These are phyloP conservation scores for Pleurotus tuoliensis DNA, from an alignment of 768 basidiomycete genomes.

Conservation along the genomic window DNA sequence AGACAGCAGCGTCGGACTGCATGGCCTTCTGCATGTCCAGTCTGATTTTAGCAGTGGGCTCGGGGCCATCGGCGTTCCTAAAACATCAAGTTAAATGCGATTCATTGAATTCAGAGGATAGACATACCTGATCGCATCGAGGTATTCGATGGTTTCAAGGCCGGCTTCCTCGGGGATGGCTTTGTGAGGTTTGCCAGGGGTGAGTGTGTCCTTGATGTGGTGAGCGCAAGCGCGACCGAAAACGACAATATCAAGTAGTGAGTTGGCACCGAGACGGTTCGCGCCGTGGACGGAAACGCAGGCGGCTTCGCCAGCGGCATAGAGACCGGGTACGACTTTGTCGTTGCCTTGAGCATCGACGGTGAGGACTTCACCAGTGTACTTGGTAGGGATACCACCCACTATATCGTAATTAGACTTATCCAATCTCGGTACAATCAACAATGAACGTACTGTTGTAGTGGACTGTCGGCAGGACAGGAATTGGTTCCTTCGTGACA, in stretches of 20 bases:
- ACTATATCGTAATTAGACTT: conserved; percentile 41
- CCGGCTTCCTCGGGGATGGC: conserved; percentile 84
- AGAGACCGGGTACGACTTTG: conserved; percentile 91
- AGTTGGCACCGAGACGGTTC: conserved; percentile 99
- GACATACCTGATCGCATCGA: conserved; percentile 76
- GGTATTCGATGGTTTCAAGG: conserved; percentile 74
- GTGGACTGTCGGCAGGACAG: conserved; percentile 96
- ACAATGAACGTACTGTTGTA: conserved; percentile 79
- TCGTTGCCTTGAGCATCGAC: conserved; percentile 87
- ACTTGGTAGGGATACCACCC: conserved; percentile 99
- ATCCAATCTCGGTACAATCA: conserved; percentile 6
- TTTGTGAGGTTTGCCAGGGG: conserved; percentile 90
- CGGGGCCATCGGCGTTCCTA: conserved; percentile 75
- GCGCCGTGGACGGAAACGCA: conserved; percentile 99
- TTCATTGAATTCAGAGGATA: not conserved
- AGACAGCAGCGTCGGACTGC: conserved; percentile 97
- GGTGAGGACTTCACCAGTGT: conserved; percentile 96
- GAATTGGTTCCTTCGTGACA: conserved; percentile 99
- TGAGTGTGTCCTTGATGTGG: conserved; percentile 89
- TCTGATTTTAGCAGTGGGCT: conserved; percentile 87
- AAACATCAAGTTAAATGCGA: conserved; percentile 4
- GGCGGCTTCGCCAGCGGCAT: conserved; percentile 98
- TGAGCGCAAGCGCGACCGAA: conserved; percentile 99
- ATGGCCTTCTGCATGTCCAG: conserved; percentile 98
- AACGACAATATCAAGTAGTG: conserved; percentile 96